Evolutionary conservation across 176 grass and related monocot species (phyloP).

Genomic region (Dendrocalamus sinicus): DNA sequence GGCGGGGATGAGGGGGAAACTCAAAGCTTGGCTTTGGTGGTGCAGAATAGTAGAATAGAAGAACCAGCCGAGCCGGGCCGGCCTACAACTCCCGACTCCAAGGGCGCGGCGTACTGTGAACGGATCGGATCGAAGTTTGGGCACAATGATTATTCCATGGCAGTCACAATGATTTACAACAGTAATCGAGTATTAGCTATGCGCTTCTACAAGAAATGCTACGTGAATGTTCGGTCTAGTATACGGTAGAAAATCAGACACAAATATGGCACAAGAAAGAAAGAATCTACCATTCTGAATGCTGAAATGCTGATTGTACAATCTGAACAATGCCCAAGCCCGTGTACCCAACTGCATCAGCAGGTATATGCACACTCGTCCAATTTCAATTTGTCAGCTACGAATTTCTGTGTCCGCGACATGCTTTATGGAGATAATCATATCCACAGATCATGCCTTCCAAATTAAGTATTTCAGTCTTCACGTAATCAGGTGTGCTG

Average conservation of each 20-base stretch:
- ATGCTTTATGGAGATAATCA: neutral
- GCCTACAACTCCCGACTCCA: too few relatives aligned
- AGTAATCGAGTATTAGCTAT: neutral
- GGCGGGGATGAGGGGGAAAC: too few relatives aligned
- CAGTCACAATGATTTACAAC: neutral
- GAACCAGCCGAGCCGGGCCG: too few relatives aligned
- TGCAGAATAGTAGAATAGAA: too few relatives aligned
- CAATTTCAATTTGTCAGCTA: neutral
- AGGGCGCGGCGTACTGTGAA: too few relatives aligned
- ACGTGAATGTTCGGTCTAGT: neutral
- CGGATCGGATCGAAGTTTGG: too few relatives aligned
- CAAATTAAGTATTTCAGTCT: neutral
- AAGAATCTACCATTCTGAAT: slow-evolving; percentile 17
- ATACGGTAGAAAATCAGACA: neutral
- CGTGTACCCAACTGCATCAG: neutral
- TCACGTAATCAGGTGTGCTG: neutral
- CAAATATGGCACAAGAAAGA: slow-evolving; percentile 8
- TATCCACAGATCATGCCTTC: neutral
- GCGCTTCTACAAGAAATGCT: neutral
- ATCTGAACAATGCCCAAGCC: neutral
- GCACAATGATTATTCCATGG: too few relatives aligned
- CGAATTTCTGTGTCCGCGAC: neutral
- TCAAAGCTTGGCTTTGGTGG: too few relatives aligned
- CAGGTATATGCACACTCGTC: neutral
- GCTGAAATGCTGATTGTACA: neutral